phyloP scores from a whole-genome alignment of 202 grass and related monocot genomes.

The Elaeis oleifera region DNA sequence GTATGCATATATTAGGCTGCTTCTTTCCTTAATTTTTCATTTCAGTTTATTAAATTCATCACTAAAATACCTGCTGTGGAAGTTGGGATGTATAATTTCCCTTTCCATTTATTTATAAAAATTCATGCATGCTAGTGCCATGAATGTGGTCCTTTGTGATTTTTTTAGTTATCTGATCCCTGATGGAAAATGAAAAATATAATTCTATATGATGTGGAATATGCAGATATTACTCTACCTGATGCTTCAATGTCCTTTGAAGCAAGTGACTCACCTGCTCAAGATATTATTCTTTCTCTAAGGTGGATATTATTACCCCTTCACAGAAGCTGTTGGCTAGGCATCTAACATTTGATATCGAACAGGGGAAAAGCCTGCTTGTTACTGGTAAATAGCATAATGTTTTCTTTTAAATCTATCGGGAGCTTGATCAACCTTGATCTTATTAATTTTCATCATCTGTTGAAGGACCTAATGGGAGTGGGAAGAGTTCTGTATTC shows the following conservation, averaged over 20 bases:
- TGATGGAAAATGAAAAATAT: no score
- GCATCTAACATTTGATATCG: conserved; percentile 61
- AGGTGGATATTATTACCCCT: conserved; percentile 90
- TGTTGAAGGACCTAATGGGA: conserved; percentile 86
- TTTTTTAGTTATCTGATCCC: no score
- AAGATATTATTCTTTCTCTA: conserved; percentile 66
- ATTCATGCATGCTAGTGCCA: no score
- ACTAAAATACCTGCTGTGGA: no score
- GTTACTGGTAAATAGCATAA: conserved; percentile 48
- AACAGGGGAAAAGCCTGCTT: conserved; percentile 78
- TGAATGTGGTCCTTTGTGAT: no score
- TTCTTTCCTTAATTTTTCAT: no score
- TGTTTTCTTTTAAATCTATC: no score
- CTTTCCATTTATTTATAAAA: no score
- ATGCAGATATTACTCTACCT: conserved; percentile 33
- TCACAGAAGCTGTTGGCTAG: conserved; percentile 74
- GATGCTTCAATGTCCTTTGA: conserved; percentile 42
- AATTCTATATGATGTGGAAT: not conserved
- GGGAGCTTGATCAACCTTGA: no score
- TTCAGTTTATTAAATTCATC: no score
- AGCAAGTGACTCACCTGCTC: conserved; percentile 30
- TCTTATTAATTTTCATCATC: conserved; percentile 4
- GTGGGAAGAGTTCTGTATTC: conserved; percentile 96
- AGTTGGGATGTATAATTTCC: no score
- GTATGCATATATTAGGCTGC: no score